phyloP scores from a whole-genome alignment of 768 basidiomycete species.

The Fomitopsis serialis region DNA sequence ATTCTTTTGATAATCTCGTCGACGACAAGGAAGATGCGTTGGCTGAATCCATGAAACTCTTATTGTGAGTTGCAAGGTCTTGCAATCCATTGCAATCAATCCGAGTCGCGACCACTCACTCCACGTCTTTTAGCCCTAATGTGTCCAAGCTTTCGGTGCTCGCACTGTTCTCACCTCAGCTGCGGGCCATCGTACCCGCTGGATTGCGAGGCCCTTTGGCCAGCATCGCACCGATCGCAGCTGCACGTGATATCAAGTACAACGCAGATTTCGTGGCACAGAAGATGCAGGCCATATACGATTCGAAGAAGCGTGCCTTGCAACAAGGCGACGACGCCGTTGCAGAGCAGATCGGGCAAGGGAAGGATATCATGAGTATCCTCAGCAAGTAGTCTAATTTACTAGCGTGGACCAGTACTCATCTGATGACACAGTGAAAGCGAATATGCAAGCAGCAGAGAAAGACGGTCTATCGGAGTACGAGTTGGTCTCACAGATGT shows the following conservation, averaged over 20 bases:
- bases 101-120: neutral
- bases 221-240: conserved; percentile 32
- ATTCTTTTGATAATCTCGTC: conserved; percentile 19
- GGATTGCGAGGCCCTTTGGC: neutral
- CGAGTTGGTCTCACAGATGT: conserved; percentile 11
- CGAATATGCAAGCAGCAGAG: conserved; percentile 7
- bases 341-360: conserved; percentile 20
- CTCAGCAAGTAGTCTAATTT: conserved; percentile 30
- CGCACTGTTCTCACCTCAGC: neutral
- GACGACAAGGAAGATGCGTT: conserved; percentile 11
- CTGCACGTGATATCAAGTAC: conserved; percentile 36
- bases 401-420: neutral
- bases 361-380: conserved; percentile 46
- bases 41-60: conserved; percentile 17
- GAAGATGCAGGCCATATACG: conserved; percentile 35
- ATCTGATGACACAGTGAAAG: conserved; percentile 7
- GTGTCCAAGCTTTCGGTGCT: neutral
- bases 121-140: neutral
- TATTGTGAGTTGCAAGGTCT: conserved; percentile 12
- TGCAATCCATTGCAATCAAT: neutral
- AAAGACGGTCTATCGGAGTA: conserved; percentile 7
- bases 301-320: conserved; percentile 29
- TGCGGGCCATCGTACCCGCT: neutral
- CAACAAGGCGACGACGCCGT: conserved; percentile 20
- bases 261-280: conserved; percentile 46